These are phyloP conservation scores for Pseudogymnoascus sp. DNA, from an alignment of 2,329 filamentous ascomycete species.

Conservation along the genomic window DNA sequence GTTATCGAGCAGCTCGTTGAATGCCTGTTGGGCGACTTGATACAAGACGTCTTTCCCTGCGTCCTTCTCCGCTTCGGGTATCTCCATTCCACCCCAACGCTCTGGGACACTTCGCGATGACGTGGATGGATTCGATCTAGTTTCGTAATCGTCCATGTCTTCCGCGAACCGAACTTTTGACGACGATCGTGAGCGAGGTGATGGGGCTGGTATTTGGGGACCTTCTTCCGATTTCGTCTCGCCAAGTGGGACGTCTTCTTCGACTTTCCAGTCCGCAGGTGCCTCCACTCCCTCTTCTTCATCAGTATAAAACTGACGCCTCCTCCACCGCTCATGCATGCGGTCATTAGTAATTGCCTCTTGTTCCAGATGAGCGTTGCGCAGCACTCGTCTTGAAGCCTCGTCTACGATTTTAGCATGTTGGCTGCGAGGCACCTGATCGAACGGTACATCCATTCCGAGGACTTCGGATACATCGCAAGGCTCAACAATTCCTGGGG, in stretches of 20 bases:
- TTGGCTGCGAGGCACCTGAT: not conserved
- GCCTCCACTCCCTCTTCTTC: constrained; percentile 69
- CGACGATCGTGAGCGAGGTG: constrained; percentile 63
- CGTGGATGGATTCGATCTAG: constrained; percentile 61
- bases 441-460: not conserved
- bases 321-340: constrained; percentile 65
- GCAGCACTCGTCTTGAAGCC: not conserved
- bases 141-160: constrained; percentile 60
- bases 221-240: constrained; percentile 1
- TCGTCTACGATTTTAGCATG: not conserved
- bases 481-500: not conserved
- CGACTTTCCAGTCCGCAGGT: constrained; percentile 54
- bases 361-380: not conserved
- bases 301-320: constrained; percentile 73
- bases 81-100: constrained; percentile 68
- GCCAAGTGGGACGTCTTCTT: constrained; percentile 43
- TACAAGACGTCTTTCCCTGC: constrained; percentile 70
- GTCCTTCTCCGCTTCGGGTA: constrained; percentile 72
- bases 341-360: constrained; percentile 1
- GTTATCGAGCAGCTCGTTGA: constrained; percentile 84
- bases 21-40: constrained; percentile 81
- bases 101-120: constrained; percentile 66
- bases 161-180: constrained; percentile 74
- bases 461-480: constrained; percentile 2
- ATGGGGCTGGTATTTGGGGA: constrained; percentile 25